Base-by-base conservation (phyloP, 768 basidiomycete genomes). In the Kwoniella pini region DNA sequence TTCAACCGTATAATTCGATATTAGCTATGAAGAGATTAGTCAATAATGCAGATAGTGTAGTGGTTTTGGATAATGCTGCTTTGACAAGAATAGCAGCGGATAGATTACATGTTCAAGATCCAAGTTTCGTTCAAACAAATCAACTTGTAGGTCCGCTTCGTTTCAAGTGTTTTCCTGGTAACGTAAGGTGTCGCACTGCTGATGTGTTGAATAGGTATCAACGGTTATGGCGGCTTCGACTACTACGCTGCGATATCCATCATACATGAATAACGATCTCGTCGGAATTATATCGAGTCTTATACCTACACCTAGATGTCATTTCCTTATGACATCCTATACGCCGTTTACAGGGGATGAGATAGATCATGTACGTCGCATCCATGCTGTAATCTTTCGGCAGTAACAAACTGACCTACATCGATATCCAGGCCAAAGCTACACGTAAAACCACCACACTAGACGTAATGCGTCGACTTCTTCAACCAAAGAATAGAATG, bases 251-350 rank as follows among this genome's bases (percentile, higher is more conserved):
- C 86, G 95, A 70, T 99, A 96, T 80, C 95, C 95, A 0, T 91
- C 92, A 50, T 97, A 97, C 79, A 98, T 97, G 94, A 97, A 98
- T 82, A 99, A 97, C 70, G 95, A 99, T 74, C 85, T 98, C 36
- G 94, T 97, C 66, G 91, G 94, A 26, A 94, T 99, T 64, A 88
- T 98, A 57, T 93, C 95, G 5, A 92, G 91, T 15, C 84, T 99
- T 53, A 97, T 99, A 66, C 95, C 95, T 1, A 97, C 95, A 2
- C 95, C 95, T 26, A 84, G 94, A 50, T 97, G 94, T 75, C 95
- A 99, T 79, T 97, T 97, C 83, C 84, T 99, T 51, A 95, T 94
- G 90, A 98, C 96, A 10, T 92, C 92, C 13, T 99, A 98, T 72
- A 99, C 96, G 6, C 96, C 96, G 0, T 99, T 99, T 78, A 95